These are phyloP conservation scores for Diaporthe humulicola DNA, from an alignment of 2,329 filamentous ascomycete species.

Conservation along the genomic window DNA sequence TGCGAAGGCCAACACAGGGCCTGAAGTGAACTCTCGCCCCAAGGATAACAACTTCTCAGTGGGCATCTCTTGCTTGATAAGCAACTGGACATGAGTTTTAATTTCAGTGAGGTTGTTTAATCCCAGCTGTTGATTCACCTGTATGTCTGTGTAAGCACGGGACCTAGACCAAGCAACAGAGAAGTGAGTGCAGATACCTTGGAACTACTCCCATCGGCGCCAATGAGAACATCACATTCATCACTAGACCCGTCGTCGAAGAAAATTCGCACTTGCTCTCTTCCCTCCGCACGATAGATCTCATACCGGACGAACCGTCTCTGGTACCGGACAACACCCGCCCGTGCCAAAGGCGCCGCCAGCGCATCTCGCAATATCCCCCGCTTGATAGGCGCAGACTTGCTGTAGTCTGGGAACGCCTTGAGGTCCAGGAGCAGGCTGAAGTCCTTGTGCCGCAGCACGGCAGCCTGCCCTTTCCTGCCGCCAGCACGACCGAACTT, in stretches of 20 bases:
- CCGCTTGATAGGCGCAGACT: constrained; percentile 6
- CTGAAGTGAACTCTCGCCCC: constrained; percentile 2
- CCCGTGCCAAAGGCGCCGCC: background rate
- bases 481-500: constrained; percentile 2
- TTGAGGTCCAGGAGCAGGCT: constrained; percentile 1
- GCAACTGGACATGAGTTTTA: background rate
- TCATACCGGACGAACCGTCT: background rate
- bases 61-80: constrained; percentile 2
- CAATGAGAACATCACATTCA: background rate
- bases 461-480: background rate
- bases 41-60: background rate
- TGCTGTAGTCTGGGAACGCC: background rate
- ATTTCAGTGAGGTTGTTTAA: constrained; percentile 1
- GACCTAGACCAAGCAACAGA: background rate
- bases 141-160: background rate
- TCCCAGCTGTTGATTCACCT: constrained; percentile 13
- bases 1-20: constrained; percentile 9
- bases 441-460: constrained; percentile 12
- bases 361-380: background rate
- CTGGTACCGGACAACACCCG: background rate
- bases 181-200: background rate
- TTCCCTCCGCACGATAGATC: background rate
- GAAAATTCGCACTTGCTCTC: background rate
- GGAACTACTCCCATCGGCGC: constrained; percentile 1
- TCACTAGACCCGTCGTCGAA: constrained; percentile 2